Base-by-base conservation (phyloP, 2,329 filamentous ascomycete species). In the Epichloe sp. region DNA sequence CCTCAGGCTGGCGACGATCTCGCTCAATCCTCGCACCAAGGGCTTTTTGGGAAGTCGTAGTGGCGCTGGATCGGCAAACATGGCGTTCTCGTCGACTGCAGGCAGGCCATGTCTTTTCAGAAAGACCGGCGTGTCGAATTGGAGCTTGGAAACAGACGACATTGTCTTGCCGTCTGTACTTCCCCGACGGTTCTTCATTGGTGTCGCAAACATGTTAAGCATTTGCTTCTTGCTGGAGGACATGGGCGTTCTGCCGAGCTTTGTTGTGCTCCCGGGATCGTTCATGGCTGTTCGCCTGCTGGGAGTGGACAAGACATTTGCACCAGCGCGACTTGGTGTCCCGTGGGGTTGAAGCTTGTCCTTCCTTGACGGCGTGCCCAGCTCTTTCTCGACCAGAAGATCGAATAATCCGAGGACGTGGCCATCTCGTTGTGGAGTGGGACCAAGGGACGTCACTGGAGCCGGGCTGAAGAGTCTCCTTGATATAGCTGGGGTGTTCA, bases 361-460 rank as follows among this genome's bases (percentile, higher is more conserved):
- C n/a, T 52, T 71, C 47, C 69, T 75, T 5, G 76, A 75, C 1
- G 78, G 76, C 5, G 75, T 76, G 35, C 69, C 69, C 23, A 72
- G 65, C 21, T 72, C 71, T 42, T 71, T 70, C 52, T 77, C 73
- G 26, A 72, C 69, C 7, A 88, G 68, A 11, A 85, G 68, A 61
- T 91, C 87, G 62, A 93, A 93, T 17, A 93, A 68, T 4, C 87
- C 86, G 2, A 93, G 72, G 1, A 89, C 82, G 19, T 79, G 79
- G 31, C 87, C 87, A 63, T 91, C 85, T 54, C 82, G 80, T 60
- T 91, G 87, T 3, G 87, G 87, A 12, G 87, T 93, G 1, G 87
- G 87, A 2, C 85, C 86, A 54, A 93, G 77, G 1, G 75, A 77
- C 5, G 78, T 80, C 2, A 79, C 78, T 11, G 75, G 71, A 0